A percentile compares a stretch with the other conserved stretches of the same genome.
These are phyloP conservation scores for Pythium grandisporangium DNA, from an alignment of 352 stramenopile species.

Conservation along the genomic window DNA sequence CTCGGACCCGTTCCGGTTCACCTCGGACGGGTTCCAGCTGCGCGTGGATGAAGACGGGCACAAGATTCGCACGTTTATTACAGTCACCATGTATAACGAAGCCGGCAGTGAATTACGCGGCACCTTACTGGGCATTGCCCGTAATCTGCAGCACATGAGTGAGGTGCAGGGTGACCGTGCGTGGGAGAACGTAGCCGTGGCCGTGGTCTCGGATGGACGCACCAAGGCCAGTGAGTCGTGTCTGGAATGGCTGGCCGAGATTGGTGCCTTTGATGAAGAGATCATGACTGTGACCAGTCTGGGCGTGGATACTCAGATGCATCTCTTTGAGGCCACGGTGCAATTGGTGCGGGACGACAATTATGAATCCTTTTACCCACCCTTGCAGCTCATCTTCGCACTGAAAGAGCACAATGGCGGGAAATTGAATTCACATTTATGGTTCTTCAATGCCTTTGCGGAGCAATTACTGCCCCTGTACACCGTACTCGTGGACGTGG, in stretches of 20 bases:
- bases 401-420: constrained; percentile 42
- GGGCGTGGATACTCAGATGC: constrained; percentile 29
- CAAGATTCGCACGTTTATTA: constrained; percentile 36
- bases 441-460: constrained; percentile 53
- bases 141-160: constrained; percentile 28
- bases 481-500: constrained; percentile 37
- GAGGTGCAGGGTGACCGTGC: constrained; percentile 25
- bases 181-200: constrained; percentile 29
- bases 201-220: constrained; percentile 32
- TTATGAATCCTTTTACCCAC: constrained; percentile 31
- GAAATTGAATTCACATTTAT: constrained; percentile 44
- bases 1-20: constrained; percentile 31
- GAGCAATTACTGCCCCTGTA: constrained; percentile 42
- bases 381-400: constrained; percentile 37
- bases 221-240: constrained; percentile 27
- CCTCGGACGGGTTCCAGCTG: constrained; percentile 26
- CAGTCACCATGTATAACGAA: constrained; percentile 48
- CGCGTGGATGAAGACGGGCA: constrained; percentile 20
- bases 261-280: constrained; percentile 40
- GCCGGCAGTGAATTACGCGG: constrained; percentile 24
- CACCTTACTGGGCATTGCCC: constrained; percentile 28
- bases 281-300: constrained; percentile 39
- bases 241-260: constrained; percentile 22
- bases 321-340: constrained; percentile 35
- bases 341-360: constrained; percentile 29